A percentile compares a stretch with the other conserved stretches of the same genome.
These are phyloP conservation scores for Coemansia sp. DNA, from an alignment of 192 early-diverging fungal genomes.

Conservation along the genomic window DNA sequence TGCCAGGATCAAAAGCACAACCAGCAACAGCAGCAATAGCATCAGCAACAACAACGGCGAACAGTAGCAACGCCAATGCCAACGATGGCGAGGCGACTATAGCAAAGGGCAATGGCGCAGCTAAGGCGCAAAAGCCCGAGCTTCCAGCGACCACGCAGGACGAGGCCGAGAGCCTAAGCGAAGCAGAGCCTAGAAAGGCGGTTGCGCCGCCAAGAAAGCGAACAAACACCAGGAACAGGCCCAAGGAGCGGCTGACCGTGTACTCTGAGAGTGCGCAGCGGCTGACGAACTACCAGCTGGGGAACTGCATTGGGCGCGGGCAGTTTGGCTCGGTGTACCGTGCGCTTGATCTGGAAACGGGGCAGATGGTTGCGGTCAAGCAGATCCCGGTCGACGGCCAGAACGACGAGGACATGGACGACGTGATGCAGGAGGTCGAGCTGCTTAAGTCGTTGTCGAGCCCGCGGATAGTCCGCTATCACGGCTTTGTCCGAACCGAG, in stretches of 20 bases:
- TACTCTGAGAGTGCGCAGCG: slow-evolving; percentile 40
- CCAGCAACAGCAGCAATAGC: neutral
- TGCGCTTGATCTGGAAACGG: slow-evolving; percentile 74
- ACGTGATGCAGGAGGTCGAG: slow-evolving; percentile 84
- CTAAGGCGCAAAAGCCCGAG: neutral
- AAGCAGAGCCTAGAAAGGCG: neutral
- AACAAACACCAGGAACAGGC: slow-evolving; percentile 18
- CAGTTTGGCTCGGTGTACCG: slow-evolving; percentile 89
- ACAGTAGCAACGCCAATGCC: neutral
- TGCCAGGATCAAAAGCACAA: neutral
- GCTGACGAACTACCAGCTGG: slow-evolving; percentile 63
- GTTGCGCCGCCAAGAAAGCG: slow-evolving; percentile 23
- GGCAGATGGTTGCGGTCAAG: slow-evolving; percentile 85
- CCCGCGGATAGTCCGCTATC: slow-evolving; percentile 80
- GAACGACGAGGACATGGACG: slow-evolving; percentile 62
- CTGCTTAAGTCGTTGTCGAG: slow-evolving; percentile 81
- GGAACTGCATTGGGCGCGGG: slow-evolving; percentile 85
- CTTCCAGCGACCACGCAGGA: neutral
- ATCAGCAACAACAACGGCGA: neutral
- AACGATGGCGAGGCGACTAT: neutral
- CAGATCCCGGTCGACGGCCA: slow-evolving; percentile 73
- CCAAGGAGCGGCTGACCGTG: slow-evolving; percentile 52
- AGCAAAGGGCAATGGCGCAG: neutral
- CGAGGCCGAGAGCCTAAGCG: neutral
- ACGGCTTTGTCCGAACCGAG: slow-evolving; percentile 72